phyloP scores from a whole-genome alignment of 805 yeast genomes.

The Saccharomyces eubayanus region DNA sequence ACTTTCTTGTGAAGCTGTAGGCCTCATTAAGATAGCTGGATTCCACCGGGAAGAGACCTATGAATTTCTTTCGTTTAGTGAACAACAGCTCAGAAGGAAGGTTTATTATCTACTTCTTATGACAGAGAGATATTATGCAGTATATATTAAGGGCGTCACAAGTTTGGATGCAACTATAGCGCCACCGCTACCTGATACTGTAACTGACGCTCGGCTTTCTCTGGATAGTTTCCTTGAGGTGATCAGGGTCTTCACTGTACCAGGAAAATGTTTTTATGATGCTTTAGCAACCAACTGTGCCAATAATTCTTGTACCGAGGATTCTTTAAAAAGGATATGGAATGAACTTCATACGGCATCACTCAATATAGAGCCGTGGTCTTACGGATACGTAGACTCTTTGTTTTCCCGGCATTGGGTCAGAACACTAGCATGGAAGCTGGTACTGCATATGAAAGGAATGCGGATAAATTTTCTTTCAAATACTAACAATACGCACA shows the following conservation, averaged over 20 bases:
- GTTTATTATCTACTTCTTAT: not conserved
- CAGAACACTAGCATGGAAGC: not conserved
- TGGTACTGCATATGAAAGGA: not conserved
- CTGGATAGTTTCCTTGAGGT: not conserved
- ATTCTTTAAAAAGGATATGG: not conserved
- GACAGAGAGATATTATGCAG: not conserved
- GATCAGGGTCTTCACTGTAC: not conserved
- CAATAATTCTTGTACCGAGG: not conserved
- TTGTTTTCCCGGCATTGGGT: not conserved
- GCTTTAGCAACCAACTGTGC: not conserved
- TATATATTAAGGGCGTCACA: not conserved
- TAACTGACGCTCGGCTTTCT: not conserved
- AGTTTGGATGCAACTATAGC: not conserved
- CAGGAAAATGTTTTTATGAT: not conserved
- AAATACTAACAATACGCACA: not conserved
- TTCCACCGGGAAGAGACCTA: not conserved
- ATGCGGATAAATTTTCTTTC: not conserved
- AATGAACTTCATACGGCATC: not conserved
- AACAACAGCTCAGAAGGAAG: not conserved
- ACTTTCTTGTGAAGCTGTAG: not conserved
- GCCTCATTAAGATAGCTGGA: not conserved
- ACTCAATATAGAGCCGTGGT: not conserved
- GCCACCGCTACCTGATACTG: not conserved
- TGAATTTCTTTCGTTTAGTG: not conserved
- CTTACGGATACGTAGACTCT: not conserved